A percentile compares a stretch with the other conserved stretches of the same genome.
Conservation (phyloP, 208 protist genomes). For the Zelonia costaricensis region DNA sequence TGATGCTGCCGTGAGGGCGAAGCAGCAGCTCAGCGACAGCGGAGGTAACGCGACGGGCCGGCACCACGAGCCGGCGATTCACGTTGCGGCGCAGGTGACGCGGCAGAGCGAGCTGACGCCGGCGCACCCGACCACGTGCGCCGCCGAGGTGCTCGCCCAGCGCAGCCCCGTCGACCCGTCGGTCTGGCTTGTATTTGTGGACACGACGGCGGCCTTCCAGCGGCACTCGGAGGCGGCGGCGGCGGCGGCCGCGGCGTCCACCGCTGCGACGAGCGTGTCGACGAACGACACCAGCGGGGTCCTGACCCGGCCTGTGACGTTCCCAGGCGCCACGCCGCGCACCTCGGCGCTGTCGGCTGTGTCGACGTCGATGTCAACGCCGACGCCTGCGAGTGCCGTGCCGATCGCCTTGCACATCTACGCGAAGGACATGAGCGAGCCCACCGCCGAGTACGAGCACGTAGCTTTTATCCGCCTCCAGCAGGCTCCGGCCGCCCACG, state of each 20-base stretch:
- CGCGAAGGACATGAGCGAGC: conserved; percentile 25
- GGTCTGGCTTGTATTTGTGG: conserved; percentile 65
- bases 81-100: conserved; percentile 27
- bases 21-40: neutral
- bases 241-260: neutral
- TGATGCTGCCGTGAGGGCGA: neutral
- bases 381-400: neutral
- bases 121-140: conserved; percentile 33
- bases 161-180: conserved; percentile 47
- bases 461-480: conserved; percentile 64
- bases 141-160: conserved; percentile 63
- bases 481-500: no score
- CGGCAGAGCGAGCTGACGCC: conserved; percentile 31
- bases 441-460: conserved; percentile 37
- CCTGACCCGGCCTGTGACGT: neutral
- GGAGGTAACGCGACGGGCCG: no score
- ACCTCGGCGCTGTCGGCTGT: neutral
- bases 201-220: conserved; percentile 43
- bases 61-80: conserved; percentile 6
- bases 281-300: neutral
- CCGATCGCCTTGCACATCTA: conserved; percentile 26
- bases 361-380: no score
- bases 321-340: neutral
- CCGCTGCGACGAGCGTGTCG: neutral
- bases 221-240: conserved; percentile 33